Evolutionary conservation across 768 basidiomycete species (phyloP).

Genomic region (Rhodocollybia butyracea): DNA sequence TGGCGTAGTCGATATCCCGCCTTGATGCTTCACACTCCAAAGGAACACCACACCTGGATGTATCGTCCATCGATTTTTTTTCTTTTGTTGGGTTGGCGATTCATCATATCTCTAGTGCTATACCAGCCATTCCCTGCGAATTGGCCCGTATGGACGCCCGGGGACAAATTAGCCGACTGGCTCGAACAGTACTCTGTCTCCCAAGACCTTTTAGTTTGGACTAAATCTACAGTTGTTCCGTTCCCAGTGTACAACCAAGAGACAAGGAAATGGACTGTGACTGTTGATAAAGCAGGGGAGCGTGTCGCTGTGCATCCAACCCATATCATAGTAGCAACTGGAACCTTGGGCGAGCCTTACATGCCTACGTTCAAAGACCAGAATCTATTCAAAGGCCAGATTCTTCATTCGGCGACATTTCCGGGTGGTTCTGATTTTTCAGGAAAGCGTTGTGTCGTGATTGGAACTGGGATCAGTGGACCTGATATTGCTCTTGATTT

Average conservation of each 20-base stretch:
- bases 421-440: conserved; percentile 18
- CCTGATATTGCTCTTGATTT: conserved; percentile 39
- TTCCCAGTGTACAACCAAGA: conserved; percentile 29
- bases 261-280: conserved; percentile 30
- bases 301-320: conserved; percentile 28
- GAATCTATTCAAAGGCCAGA: conserved; percentile 27
- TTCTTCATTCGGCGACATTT: conserved; percentile 30
- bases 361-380: conserved; percentile 25
- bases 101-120: conserved; percentile 24
- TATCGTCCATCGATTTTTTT: neutral
- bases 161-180: conserved; percentile 42
- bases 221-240: conserved; percentile 26
- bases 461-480: conserved; percentile 38
- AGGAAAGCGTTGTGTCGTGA: conserved; percentile 35
- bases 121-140: conserved; percentile 28
- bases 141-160: conserved; percentile 39
- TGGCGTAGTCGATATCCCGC: conserved; percentile 62
- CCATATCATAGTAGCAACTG: conserved; percentile 26
- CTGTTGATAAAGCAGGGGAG: conserved; percentile 32
- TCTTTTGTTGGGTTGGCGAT: too few species aligned
- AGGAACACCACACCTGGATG: conserved; percentile 13
- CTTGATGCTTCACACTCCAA: conserved; percentile 46
- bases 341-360: conserved; percentile 30
- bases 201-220: conserved; percentile 45
- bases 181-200: conserved; percentile 37